Conservation (phyloP, 2,329 filamentous ascomycete genomes). For the Colletotrichum tofieldiae region DNA sequence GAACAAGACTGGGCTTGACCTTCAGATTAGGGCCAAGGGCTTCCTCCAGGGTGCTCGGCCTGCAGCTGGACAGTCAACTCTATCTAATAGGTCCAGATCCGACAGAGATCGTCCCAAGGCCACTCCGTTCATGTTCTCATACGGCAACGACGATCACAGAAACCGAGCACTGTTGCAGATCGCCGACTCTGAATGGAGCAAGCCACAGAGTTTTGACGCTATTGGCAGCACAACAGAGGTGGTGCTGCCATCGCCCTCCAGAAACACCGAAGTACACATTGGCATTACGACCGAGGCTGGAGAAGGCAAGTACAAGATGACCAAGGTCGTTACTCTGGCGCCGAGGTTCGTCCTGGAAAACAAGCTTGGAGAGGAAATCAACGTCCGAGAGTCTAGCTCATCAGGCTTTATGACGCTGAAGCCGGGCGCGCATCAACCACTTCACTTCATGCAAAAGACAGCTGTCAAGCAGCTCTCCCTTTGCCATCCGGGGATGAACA, state of each 20-base stretch:
- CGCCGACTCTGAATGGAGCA: constrained; percentile 94
- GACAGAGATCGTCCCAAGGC: constrained; percentile 77
- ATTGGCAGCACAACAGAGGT: constrained; percentile 95
- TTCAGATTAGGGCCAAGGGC: constrained; percentile 90
- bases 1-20: constrained; percentile 93
- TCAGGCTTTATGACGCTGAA: constrained; percentile 86
- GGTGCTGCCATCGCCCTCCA: constrained; percentile 80
- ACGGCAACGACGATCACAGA: constrained; percentile 87
- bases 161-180: constrained; percentile 92
- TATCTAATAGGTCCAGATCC: constrained; percentile 59
- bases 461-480: constrained; percentile 90
- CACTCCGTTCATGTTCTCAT: constrained; percentile 96
- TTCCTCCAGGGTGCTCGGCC: constrained; percentile 87
- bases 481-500: constrained; percentile 94
- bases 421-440: constrained; percentile 83
- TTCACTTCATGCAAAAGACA: constrained; percentile 90
- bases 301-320: constrained; percentile 97
- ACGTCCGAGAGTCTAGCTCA: constrained; percentile 92
- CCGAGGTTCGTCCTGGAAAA: constrained; percentile 96
- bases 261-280: constrained; percentile 87
- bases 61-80: constrained; percentile 84
- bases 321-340: constrained; percentile 93
- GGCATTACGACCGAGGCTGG: constrained; percentile 92
- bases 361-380: constrained; percentile 88
- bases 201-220: constrained; percentile 97